These are phyloP conservation scores for Talaromyces rugulosus DNA, from an alignment of 2,329 filamentous ascomycete genomes.

Conservation along the genomic window DNA sequence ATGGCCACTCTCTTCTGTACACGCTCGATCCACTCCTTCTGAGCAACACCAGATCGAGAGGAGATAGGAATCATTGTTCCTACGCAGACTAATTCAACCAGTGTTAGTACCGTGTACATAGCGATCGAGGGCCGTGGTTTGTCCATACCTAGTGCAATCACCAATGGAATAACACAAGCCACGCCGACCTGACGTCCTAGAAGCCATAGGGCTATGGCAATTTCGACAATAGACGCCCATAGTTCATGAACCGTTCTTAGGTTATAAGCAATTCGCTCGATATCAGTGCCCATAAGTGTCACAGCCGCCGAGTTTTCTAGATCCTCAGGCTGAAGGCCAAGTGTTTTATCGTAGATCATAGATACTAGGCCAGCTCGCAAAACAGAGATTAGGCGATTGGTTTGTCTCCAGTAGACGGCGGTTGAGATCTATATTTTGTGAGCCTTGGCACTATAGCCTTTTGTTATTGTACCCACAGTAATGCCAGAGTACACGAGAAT, in stretches of 20 bases:
- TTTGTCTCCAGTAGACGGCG: neutral
- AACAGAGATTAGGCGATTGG: constrained; percentile 27
- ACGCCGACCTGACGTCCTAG: constrained; percentile 2
- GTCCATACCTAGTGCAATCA: constrained; percentile 35
- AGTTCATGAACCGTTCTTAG: constrained; percentile 41
- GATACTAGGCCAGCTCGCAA: constrained; percentile 42
- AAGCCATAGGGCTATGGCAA: constrained; percentile 1
- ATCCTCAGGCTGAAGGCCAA: constrained; percentile 25
- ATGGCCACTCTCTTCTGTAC: constrained; percentile 3
- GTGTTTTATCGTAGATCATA: constrained; percentile 47
- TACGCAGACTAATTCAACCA: neutral
- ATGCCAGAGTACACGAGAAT: constrained; percentile 39
- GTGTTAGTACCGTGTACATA: neutral
- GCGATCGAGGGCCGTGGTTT: neutral
- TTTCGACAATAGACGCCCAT: constrained; percentile 28
- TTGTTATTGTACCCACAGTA: constrained; percentile 27
- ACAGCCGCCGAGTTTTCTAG: constrained; percentile 31
- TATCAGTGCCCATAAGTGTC: constrained; percentile 45
- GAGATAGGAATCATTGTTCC: neutral
- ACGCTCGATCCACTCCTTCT: constrained; percentile 1
- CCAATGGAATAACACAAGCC: constrained; percentile 21
- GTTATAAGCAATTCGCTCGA: constrained; percentile 40
- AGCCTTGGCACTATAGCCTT: neutral
- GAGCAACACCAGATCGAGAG: neutral
- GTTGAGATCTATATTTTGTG: constrained; percentile 2